These are phyloP conservation scores for Xylaria sp. DNA, from an alignment of 2,329 filamentous ascomycete genomes.

Conservation along the genomic window DNA sequence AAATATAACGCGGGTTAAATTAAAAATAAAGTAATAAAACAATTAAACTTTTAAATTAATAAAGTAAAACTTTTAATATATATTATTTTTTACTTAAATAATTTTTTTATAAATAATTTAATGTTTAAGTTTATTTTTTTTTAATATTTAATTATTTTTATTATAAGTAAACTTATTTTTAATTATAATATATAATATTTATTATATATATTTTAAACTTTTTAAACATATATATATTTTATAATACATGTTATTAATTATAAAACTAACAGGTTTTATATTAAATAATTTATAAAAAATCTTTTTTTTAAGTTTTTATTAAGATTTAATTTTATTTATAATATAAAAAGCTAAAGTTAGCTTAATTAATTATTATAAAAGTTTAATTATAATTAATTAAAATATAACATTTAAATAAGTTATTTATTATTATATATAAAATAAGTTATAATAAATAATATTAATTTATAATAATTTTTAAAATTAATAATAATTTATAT, in stretches of 20 bases:
- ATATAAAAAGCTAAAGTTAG: neutral
- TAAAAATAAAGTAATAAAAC: too few species aligned
- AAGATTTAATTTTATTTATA: neutral
- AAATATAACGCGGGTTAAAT: too few species aligned
- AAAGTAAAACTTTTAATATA: neutral
- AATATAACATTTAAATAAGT: neutral
- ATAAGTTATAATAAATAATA: neutral
- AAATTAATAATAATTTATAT: neutral
- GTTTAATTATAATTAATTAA: neutral
- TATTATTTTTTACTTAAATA: neutral
- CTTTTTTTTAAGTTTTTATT: neutral
- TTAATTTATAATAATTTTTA: neutral
- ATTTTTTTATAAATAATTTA: too few species aligned
- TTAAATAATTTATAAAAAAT: neutral
- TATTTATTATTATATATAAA: slow-evolving; percentile 2
- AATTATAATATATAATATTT: neutral
- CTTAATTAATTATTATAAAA: neutral
- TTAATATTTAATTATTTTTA: neutral
- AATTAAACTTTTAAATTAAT: too few species aligned
- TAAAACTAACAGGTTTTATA: neutral
- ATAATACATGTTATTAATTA: neutral
- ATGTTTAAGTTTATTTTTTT: too few species aligned
- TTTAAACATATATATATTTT: neutral
- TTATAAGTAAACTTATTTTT: neutral
- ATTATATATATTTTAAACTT: neutral